Evolutionary conservation across 129 eudicot genomes (phyloP).

Genomic region (Tagetes patula): DNA sequence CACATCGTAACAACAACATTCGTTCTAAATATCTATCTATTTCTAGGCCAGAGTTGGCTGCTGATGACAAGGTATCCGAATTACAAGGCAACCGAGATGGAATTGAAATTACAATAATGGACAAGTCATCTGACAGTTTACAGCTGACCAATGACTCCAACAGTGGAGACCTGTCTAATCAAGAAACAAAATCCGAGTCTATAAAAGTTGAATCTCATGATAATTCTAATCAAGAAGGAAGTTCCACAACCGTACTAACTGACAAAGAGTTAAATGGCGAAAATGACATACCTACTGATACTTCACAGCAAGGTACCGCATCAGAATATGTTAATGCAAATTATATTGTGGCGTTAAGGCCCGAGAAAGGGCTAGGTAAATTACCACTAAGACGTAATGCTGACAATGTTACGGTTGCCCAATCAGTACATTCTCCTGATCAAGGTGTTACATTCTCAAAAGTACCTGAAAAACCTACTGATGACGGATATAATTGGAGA

Average conservation of each 20-base stretch:
- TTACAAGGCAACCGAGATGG: constrained; percentile 40
- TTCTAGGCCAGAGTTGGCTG: constrained; percentile 24
- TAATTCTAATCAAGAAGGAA: constrained; percentile 50
- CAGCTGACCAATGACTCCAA: constrained; percentile 32
- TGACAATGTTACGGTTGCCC: constrained; percentile 42
- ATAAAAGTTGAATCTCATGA: constrained; percentile 27
- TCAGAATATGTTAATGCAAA: constrained; percentile 36
- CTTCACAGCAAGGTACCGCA: constrained; percentile 33
- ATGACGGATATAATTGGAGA: constrained; percentile 90
- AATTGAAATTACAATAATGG: constrained; percentile 35
- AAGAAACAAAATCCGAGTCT: constrained; percentile 34
- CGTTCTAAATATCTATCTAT: constrained; percentile 5
- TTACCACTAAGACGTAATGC: constrained; percentile 62
- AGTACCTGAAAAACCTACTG: constrained; percentile 66
- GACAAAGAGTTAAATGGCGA: constrained; percentile 33
- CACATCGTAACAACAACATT: not conserved
- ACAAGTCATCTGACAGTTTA: constrained; percentile 33
- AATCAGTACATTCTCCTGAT: constrained; percentile 40
- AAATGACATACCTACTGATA: constrained; percentile 28
- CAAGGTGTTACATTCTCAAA: constrained; percentile 48
- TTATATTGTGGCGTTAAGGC: constrained; percentile 25
- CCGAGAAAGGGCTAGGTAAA: constrained; percentile 59
- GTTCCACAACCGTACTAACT: constrained; percentile 33
- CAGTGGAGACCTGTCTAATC: constrained; percentile 29
- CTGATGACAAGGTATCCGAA: constrained; percentile 18